Evolutionary conservation across 1,284 basidiomycete species (phyloP).

Genomic region (Leccinum pachyderme): DNA sequence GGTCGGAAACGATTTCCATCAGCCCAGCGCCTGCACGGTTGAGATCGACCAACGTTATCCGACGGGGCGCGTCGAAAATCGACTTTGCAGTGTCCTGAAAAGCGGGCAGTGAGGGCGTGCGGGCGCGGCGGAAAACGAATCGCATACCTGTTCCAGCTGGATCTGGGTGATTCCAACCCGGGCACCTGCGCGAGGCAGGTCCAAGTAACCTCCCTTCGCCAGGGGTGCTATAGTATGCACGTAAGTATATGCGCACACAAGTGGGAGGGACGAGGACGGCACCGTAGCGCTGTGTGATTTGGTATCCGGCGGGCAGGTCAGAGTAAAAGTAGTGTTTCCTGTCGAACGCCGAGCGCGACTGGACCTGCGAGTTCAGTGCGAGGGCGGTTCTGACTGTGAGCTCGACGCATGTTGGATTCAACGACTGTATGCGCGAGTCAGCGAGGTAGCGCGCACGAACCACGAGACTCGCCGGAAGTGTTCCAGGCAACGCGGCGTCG

Average conservation of each 20-base stretch:
- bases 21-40: constrained; percentile 89
- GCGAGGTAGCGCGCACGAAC: background rate
- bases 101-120: background rate
- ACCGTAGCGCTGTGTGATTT: constrained; percentile 96
- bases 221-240: constrained; percentile 65
- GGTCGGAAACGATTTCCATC: constrained; percentile 96
- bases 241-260: background rate
- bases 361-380: constrained; percentile 75
- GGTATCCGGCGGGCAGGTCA: constrained; percentile 92
- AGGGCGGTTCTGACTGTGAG: constrained; percentile 82
- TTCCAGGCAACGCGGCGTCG: constrained; percentile 93
- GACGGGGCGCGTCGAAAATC: constrained; percentile 57
- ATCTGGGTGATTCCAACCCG: constrained; percentile 87
- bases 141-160: constrained; percentile 89
- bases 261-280: background rate
- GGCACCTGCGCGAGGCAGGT: constrained; percentile 44
- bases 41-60: constrained; percentile 75
- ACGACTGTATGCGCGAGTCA: constrained; percentile 43
- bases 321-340: constrained; percentile 99
- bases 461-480: constrained; percentile 69
- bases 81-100: constrained; percentile 93
- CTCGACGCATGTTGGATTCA: constrained; percentile 81
- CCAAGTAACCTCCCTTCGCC: constrained; percentile 68
- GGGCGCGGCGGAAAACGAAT: background rate
- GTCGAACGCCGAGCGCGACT: constrained; percentile 82